These are phyloP conservation scores for Ramaria rubella DNA, from an alignment of 768 basidiomycete species.

Conservation along the genomic window DNA sequence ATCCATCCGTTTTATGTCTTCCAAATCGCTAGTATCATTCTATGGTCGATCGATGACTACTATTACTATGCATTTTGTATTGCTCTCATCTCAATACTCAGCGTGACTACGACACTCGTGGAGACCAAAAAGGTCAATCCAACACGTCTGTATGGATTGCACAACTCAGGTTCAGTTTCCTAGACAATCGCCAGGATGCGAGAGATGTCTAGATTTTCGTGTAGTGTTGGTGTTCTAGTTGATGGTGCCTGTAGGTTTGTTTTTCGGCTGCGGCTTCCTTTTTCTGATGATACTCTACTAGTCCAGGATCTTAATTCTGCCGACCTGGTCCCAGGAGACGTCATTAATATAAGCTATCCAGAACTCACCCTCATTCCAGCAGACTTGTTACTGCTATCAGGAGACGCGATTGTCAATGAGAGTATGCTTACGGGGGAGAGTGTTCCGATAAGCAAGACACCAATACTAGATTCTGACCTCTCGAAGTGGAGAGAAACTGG, in stretches of 20 bases:
- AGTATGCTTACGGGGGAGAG: conserved; percentile 99
- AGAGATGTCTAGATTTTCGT: conserved; percentile 90
- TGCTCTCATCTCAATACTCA: conserved; percentile 79
- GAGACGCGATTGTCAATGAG: conserved; percentile 97
- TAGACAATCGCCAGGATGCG: conserved; percentile 91
- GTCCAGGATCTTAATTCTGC: conserved; percentile 71
- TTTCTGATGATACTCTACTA: conserved; percentile 23
- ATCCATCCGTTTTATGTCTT: conserved; percentile 99
- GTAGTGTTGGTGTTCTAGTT: conserved; percentile 62
- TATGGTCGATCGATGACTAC: conserved; percentile 95
- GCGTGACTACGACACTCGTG: conserved; percentile 77
- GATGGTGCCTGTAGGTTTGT: conserved; percentile 61
- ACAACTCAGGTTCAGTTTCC: conserved; percentile 1
- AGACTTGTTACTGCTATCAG: conserved; percentile 87
- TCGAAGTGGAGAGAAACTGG: conserved; percentile 60
- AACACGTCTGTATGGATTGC: neutral
- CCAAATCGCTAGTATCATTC: conserved; percentile 87
- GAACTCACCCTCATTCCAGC: conserved; percentile 73
- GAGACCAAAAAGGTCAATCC: conserved; percentile 82
- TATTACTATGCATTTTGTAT: conserved; percentile 98
- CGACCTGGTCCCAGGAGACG: conserved; percentile 84
- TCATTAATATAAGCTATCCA: conserved; percentile 80
- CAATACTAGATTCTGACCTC: conserved; percentile 75
- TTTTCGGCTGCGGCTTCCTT: neutral
- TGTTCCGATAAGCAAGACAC: conserved; percentile 89